phyloP scores from a whole-genome alignment of 176 grass and related monocot genomes.

The Alloteropsis semialata region DNA sequence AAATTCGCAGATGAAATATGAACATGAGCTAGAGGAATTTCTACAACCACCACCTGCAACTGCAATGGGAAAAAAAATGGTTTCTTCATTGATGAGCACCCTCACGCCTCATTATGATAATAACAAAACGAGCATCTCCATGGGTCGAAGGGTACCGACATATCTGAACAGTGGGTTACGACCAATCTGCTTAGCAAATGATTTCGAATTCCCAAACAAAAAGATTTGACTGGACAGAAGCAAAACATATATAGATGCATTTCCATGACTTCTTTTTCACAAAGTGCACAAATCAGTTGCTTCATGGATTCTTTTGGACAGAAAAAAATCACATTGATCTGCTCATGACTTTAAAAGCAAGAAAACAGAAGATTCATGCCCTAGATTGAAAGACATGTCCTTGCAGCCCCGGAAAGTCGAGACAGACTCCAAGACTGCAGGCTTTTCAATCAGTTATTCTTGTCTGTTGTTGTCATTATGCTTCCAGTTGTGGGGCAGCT shows the following conservation, averaged over 20 bases:
- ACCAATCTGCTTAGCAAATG: not conserved
- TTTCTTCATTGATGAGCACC: not conserved
- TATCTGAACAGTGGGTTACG: not conserved
- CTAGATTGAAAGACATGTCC: not conserved
- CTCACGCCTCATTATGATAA: not conserved
- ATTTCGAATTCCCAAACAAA: not conserved
- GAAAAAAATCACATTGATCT: not conserved
- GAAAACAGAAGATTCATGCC: constrained; percentile 11
- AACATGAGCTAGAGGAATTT: not conserved
- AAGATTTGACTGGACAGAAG: not conserved
- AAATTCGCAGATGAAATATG: not conserved
- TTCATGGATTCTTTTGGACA: not conserved
- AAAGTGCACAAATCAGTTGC: not conserved
- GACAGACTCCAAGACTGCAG: not conserved
- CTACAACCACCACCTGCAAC: not conserved
- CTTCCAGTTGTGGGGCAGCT: constrained; percentile 35
- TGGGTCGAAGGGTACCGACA: not conserved
- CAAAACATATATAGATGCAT: not conserved
- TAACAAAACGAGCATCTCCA: not conserved
- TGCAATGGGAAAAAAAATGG: not conserved
- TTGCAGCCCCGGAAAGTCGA: not conserved
- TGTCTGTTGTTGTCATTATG: not conserved
- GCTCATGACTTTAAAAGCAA: not conserved
- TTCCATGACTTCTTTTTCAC: not conserved
- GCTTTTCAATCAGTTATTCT: not conserved